These are phyloP conservation scores for Melampsora americana DNA, from an alignment of 1,284 basidiomycete species.

Conservation along the genomic window DNA sequence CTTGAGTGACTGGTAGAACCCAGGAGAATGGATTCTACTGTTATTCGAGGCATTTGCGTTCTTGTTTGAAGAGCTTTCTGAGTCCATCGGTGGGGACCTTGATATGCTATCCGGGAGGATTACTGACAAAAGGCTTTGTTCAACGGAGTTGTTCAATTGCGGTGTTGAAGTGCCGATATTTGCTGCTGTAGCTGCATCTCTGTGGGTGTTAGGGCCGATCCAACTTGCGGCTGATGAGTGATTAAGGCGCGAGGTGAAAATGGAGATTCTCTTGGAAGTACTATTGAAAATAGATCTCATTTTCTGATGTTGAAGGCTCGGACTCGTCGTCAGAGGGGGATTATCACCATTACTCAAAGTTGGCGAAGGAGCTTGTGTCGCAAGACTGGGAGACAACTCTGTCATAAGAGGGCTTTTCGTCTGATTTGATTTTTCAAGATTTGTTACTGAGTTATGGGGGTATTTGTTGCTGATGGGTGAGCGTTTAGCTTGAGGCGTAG, in stretches of 20 bases:
- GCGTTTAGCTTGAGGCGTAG: neutral
- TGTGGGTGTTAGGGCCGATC: neutral
- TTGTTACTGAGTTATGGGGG: neutral
- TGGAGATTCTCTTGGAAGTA: constrained; percentile 30
- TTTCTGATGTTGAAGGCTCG: constrained; percentile 19
- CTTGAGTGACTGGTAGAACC: constrained; percentile 41
- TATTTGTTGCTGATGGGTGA: neutral
- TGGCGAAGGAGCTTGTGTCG: neutral
- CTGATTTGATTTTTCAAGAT: neutral
- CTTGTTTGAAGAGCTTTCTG: neutral
- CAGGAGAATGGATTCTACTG: constrained; percentile 31
- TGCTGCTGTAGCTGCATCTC: neutral
- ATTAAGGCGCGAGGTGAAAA: constrained; percentile 35
- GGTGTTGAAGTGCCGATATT: neutral
- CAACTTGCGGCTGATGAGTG: constrained; percentile 3
- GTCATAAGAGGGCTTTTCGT: neutral
- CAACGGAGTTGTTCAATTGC: neutral
- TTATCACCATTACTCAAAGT: neutral
- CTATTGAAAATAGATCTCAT: constrained; percentile 20
- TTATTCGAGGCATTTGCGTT: constrained; percentile 8
- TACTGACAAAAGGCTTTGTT: neutral
- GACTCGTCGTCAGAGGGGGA: neutral
- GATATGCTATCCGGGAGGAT: neutral
- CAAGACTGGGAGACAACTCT: neutral
- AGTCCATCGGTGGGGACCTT: neutral